Evolutionary conservation across 176 grass and related monocot species (phyloP).

Genomic region (Musa beccarii): DNA sequence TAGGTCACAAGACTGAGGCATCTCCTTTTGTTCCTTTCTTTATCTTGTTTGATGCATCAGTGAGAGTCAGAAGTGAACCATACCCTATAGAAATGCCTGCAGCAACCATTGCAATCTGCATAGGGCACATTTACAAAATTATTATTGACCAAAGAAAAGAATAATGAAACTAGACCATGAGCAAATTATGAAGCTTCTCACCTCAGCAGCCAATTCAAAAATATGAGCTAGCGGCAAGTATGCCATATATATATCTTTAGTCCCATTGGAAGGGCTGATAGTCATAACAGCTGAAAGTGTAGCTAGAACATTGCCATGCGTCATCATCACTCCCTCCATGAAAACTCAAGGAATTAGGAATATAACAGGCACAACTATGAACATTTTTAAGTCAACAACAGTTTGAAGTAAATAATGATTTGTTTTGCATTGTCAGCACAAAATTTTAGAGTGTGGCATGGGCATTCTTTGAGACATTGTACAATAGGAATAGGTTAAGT

Average conservation of each 20-base stretch:
- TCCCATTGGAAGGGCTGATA: conserved; percentile 60
- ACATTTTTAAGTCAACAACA: too few relatives aligned
- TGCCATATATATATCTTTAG: conserved; percentile 82
- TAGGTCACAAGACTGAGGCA: conserved; percentile 64
- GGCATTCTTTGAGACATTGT: background rate
- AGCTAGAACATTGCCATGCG: conserved; percentile 71
- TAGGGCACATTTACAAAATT: conserved; percentile 12
- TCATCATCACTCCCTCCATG: conserved; percentile 90
- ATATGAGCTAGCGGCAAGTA: conserved; percentile 93
- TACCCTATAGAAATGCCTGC: conserved; percentile 76
- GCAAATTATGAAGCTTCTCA: background rate
- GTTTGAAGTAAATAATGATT: too few relatives aligned
- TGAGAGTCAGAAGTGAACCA: conserved; percentile 79
- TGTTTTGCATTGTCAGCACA: too few relatives aligned
- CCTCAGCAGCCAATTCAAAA: conserved; percentile 95
- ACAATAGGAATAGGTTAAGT: background rate
- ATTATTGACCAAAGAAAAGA: background rate
- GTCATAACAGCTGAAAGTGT: conserved; percentile 77
- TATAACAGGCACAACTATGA: too few relatives aligned
- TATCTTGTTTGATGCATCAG: conserved; percentile 91
- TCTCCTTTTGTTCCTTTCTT: conserved; percentile 85
- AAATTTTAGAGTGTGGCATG: background rate
- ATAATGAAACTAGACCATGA: background rate
- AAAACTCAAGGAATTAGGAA: background rate
- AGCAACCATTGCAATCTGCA: conserved; percentile 64